Evolutionary conservation across 306 rosid genomes (phyloP).

Genomic region (Sesbania bispinosa): DNA sequence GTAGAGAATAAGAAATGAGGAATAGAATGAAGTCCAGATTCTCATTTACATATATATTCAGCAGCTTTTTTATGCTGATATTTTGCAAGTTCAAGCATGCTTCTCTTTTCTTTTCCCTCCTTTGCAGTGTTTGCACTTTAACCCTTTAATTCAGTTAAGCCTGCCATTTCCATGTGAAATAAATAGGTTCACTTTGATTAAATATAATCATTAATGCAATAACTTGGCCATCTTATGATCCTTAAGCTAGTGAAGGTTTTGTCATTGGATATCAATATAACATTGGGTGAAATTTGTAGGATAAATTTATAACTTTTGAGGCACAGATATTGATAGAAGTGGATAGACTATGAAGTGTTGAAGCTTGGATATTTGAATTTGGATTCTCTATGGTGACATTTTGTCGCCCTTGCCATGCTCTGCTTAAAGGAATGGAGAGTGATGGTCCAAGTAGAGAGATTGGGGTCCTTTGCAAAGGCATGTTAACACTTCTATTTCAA

Average conservation of each 20-base stretch:
- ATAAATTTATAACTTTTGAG: no score
- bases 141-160: not conserved
- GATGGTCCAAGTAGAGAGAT: no score
- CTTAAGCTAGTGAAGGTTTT: not conserved
- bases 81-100: slow-evolving; percentile 1
- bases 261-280: not conserved
- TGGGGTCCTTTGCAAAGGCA: no score
- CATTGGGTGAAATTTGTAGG: not conserved
- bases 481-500: no score
- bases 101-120: not conserved
- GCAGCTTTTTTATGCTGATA: not conserved
- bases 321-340: no score
- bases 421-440: no score
- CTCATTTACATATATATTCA: not conserved
- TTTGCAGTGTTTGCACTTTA: not conserved
- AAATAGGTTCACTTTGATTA: not conserved
- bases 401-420: no score
- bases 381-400: no score
- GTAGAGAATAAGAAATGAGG: not conserved
- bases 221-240: not conserved
- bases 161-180: not conserved
- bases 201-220: not conserved
- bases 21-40: not conserved
- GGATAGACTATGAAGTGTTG: no score
- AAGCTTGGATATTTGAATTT: no score